phyloP scores from a whole-genome alignment of 2,329 filamentous ascomycete genomes.

The Aspergillus novofumigatus region DNA sequence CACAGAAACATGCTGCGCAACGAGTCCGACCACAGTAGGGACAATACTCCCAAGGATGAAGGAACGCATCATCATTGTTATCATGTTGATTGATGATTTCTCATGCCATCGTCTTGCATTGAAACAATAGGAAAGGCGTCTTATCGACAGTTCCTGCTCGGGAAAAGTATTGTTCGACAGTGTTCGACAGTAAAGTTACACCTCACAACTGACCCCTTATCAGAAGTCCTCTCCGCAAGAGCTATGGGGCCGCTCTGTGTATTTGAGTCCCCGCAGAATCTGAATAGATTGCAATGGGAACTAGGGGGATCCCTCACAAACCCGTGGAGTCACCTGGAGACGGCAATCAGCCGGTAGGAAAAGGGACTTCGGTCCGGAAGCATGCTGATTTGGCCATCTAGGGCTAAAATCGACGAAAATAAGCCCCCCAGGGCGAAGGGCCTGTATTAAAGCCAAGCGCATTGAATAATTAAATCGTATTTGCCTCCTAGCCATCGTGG shows the following conservation, averaged over 20 bases:
- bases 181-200: neutral
- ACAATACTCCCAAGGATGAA: conserved; percentile 4
- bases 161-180: neutral
- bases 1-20: neutral
- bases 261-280: neutral
- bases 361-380: neutral
- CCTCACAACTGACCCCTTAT: neutral
- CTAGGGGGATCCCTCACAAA: neutral
- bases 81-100: neutral
- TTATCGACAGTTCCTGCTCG: neutral
- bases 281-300: neutral
- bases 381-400: neutral
- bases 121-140: neutral
- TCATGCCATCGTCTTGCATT: neutral
- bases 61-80: neutral
- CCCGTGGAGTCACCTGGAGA: neutral
- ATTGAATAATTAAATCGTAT: neutral
- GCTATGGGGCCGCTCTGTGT: neutral
- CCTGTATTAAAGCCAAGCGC: neutral
- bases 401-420: neutral
- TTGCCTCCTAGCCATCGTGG: neutral
- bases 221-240: neutral
- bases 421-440: neutral
- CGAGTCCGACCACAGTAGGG: neutral
- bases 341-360: neutral